These are phyloP conservation scores for Mariannaea sp. DNA, from an alignment of 2,329 filamentous ascomycete species.

Conservation along the genomic window DNA sequence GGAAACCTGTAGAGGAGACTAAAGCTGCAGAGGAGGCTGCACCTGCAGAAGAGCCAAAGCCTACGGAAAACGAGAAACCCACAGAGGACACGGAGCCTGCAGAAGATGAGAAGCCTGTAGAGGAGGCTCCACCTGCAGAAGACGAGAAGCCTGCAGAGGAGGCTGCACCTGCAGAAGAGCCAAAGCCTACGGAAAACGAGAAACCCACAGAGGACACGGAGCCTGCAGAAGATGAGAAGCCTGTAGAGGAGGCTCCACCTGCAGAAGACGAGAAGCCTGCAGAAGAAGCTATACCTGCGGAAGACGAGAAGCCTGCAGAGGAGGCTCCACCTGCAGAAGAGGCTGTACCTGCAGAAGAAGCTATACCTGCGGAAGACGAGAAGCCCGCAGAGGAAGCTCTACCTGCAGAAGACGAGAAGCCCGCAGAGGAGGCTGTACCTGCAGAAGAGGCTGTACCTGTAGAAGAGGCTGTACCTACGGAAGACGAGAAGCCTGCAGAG, in stretches of 20 bases:
- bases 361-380: not conserved
- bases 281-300: slow-evolving; percentile 10
- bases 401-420: not conserved
- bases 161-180: not conserved
- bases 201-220: slow-evolving; percentile 3
- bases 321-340: not conserved
- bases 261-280: not conserved
- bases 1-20: not conserved
- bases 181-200: not conserved
- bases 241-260: not conserved
- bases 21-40: slow-evolving; percentile 7
- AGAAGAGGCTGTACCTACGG: slow-evolving; percentile 1
- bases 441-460: slow-evolving; percentile 4
- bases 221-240: slow-evolving; percentile 4
- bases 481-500: slow-evolving; percentile 7
- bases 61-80: not conserved
- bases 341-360: slow-evolving; percentile 15
- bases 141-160: not conserved
- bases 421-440: slow-evolving; percentile 4
- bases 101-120: slow-evolving; percentile 9
- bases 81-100: slow-evolving; percentile 5
- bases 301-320: slow-evolving; percentile 9
- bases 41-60: slow-evolving; percentile 3
- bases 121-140: not conserved
- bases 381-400: slow-evolving; percentile 3